Evolutionary conservation across 768 basidiomycete species (phyloP).

Genomic region (Gloeophyllum trabeum): DNA sequence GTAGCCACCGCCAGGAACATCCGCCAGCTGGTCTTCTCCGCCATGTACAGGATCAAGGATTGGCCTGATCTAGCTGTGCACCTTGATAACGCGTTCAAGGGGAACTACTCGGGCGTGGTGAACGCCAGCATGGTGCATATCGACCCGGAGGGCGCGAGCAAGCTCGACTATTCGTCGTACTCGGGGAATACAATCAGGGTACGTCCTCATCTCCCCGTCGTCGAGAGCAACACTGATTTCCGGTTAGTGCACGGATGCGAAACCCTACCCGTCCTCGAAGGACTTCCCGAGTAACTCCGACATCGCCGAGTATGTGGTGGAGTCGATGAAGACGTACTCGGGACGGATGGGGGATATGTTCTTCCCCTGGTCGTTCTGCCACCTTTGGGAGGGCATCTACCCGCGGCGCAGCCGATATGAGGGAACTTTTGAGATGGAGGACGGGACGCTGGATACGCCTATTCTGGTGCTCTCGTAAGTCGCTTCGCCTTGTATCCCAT

Average conservation of each 20-base stretch:
- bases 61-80: constrained; percentile 1
- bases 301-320: not conserved
- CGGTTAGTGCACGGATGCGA: not conserved
- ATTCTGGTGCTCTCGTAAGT: not conserved
- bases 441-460: constrained; percentile 1
- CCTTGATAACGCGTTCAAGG: not conserved
- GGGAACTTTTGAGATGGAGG: not conserved
- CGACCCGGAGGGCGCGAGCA: not conserved
- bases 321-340: not conserved
- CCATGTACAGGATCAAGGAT: not conserved
- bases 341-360: not conserved
- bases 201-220: not conserved
- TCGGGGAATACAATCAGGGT: not conserved
- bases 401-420: constrained; percentile 1
- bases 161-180: not conserved
- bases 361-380: not conserved
- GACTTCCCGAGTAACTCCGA: not conserved
- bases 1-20: not conserved
- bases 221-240: not conserved
- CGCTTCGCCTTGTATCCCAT: not conserved
- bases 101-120: not conserved
- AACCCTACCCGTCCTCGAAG: not conserved
- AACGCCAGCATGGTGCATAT: not conserved
- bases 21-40: not conserved
- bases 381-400: not conserved